Evolutionary conservation across 495 filamentous ascomycete genomes (phyloP), one percentile per base, ranked within the genome.

Genomic region (Bombardia bombarda): DNA sequence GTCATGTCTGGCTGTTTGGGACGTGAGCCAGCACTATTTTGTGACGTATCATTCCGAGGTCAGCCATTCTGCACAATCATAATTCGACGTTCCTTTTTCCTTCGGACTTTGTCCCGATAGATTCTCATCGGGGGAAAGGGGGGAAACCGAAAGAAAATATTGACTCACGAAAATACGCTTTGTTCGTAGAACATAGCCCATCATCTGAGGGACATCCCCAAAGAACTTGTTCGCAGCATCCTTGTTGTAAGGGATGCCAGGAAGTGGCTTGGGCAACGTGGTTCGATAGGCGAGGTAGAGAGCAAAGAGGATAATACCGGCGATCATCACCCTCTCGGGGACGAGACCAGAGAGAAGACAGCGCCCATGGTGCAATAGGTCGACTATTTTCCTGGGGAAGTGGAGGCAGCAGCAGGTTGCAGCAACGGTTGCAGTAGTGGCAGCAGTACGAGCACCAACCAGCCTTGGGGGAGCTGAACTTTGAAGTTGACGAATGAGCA

Each of bases 181-280:
- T 0, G 52, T 62, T 1, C 41, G 42, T 13, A 43, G 40, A 3
- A 56, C 46, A 38, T 55, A 47, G 12, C 34, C 43, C 36, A 58
- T 40, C 41, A 68, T 50, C 31, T 51, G 50, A n/a, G 58, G 60
- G 4, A 66, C 25, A 37, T 65, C 64, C 4, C 63, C 63, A 7
- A 66, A 40, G 7, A 65, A 18, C 22, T 32, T 49, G 13, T 32
- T 38, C 7, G 49, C 45, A 0, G 65, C 51, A 38, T 47, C 39
- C 12, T 50, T 38, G 43, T 68, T 66, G 52, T 66, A 67, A 0
- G 68, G 63, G 30, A 68, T 68, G 13, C 57, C 56, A 3, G 65
- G 50, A 1, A 68, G 35, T 3, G 65, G 67, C 38, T 49, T 49
- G 1, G 63, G 61, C 8, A 64, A 24, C 6, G 38, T 21, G 1